Percentiles rank a stretch among this genome's conserved stretches.
Conservation (phyloP, 805 yeast species). For the Zygosaccharomyces siamensis region DNA sequence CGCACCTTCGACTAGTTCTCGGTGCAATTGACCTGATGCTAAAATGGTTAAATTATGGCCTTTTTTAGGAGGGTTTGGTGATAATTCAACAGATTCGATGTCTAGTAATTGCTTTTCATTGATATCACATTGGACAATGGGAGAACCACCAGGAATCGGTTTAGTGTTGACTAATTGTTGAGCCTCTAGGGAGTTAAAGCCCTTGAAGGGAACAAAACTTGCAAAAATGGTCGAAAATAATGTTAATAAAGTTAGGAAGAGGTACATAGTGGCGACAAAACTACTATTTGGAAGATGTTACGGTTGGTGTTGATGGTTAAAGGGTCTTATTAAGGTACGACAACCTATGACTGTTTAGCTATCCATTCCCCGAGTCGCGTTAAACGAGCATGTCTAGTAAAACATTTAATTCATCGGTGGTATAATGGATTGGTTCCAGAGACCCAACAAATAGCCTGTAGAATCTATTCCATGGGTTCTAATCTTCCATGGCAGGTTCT, state of each 20-base stretch:
- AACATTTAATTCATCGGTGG: too few relatives aligned
- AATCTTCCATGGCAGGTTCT: not conserved
- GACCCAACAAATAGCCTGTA: not conserved
- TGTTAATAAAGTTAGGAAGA: not conserved
- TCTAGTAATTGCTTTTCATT: slow-evolving; percentile 57
- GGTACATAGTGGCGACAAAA: not conserved
- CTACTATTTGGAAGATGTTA: not conserved
- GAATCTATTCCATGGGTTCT: not conserved
- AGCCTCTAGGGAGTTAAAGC: not conserved
- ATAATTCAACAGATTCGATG: slow-evolving; percentile 53
- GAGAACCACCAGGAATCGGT: slow-evolving; percentile 90
- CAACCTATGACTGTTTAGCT: not conserved
- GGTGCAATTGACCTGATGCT: slow-evolving; percentile 62
- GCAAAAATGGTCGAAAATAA: slow-evolving; percentile 1
- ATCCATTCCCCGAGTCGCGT: not conserved
- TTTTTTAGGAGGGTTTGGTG: slow-evolving; percentile 85
- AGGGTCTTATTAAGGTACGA: not conserved
- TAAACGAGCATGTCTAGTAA: not conserved
- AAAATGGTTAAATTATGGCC: slow-evolving; percentile 78
- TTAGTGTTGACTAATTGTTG: slow-evolving; percentile 33
- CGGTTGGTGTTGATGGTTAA: not conserved
- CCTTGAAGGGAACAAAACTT: not conserved
- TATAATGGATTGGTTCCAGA: too few relatives aligned
- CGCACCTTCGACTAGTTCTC: slow-evolving; percentile 72
- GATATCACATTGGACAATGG: slow-evolving; percentile 72